A percentile compares a stretch with the other conserved stretches of the same genome.
Evolutionary conservation across 257 asterid genomes (phyloP).

Genomic region (Solanum lycopersicoides): DNA sequence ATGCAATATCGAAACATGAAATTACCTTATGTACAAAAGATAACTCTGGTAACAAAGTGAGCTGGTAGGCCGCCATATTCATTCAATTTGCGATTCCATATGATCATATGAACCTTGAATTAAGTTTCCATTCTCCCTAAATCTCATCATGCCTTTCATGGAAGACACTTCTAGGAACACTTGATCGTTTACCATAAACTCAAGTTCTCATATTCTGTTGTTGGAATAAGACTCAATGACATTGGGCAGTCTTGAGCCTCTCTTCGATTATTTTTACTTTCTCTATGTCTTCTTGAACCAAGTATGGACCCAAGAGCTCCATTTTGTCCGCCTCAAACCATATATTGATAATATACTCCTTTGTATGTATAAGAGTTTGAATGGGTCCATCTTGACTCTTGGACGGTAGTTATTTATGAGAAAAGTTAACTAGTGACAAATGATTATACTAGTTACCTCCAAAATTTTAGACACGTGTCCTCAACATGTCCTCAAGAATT

Average conservation of each 20-base stretch:
- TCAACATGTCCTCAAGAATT: too few species aligned
- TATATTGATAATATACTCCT: too few species aligned
- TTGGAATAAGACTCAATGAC: neutral
- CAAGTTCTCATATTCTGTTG: neutral
- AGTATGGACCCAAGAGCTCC: neutral
- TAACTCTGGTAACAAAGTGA: neutral
- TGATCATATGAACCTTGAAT: neutral
- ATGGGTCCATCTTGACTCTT: too few species aligned
- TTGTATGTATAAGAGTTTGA: too few species aligned
- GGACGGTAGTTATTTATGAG: too few species aligned
- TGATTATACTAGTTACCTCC: too few species aligned
- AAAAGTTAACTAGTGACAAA: too few species aligned
- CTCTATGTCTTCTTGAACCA: neutral
- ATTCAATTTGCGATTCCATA: neutral
- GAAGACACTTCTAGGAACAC: neutral
- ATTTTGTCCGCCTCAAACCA: too few species aligned
- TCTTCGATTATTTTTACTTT: too few species aligned
- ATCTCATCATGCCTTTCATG: neutral
- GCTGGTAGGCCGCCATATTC: neutral
- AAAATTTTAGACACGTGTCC: too few species aligned
- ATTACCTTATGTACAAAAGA: neutral
- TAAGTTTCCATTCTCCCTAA: neutral
- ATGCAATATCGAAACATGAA: neutral
- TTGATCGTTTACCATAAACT: too few species aligned
- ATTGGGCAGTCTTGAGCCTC: neutral